Base-by-base conservation (phyloP, 1,284 basidiomycete genomes). In the Puccinia hordei region DNA sequence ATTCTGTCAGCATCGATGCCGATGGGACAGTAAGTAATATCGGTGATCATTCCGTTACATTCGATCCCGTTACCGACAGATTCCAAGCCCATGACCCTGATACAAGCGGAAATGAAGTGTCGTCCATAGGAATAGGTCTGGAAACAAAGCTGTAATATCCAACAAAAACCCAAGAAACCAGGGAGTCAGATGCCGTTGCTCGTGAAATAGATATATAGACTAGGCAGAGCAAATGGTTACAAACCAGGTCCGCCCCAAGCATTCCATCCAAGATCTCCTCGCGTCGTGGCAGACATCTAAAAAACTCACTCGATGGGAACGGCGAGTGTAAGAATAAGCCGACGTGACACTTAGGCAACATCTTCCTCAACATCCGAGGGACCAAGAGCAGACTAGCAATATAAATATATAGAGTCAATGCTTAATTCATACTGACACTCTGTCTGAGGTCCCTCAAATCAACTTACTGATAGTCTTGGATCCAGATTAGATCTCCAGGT, bases 281-380 rank as follows among this genome's bases (percentile, higher is more conserved):
- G 73, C 96, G 90, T 81, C 92, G 90, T 4, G 94, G 95, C 66
- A 98, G 87, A 86, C 93, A 96, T 80, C 96, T 89, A 89, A 98
- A 99, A 82, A 98, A 92, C 85, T 99, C 96, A 82, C 92, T 94
- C 85, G 92, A 93, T 2, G 96, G 96, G 90, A 98, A 98, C 0
- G 96, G 95, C 0, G 95, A 97, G 87, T 98, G 96, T 55, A 98
- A 91, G 86, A 98, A 99, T 80, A 99, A 90, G 4, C 95, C 96
- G 66, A 98, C 90, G 81, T 85, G 83, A 57, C 90, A 91, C 78
- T 92, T 92, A 5, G 92, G 91, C 44, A 95, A 87, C 27, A 89
- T 87, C 84, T 91, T 90, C 68, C 95, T 90, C 76, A 98, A 88
- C 85, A 98, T 89, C 83, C 91, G 90, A 17, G 96, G 95, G 2